Percentiles rank a stretch among this genome's conserved stretches.
These are phyloP conservation scores for Xylaria intraflava DNA, from an alignment of 495 filamentous ascomycete species.

Conservation along the genomic window DNA sequence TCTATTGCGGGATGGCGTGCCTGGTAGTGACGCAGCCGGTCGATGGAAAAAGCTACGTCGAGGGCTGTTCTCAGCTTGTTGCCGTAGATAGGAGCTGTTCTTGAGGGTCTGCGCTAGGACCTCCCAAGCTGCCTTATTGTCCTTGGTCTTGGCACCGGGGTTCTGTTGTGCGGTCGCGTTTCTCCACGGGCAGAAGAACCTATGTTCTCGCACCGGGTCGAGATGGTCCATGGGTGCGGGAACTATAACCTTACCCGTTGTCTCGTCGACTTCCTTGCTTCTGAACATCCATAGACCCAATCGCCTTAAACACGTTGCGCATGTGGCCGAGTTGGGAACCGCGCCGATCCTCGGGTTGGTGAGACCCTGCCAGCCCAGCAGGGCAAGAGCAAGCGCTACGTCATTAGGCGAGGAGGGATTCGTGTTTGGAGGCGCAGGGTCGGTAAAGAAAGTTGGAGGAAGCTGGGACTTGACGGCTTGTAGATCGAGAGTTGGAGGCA, in stretches of 20 bases:
- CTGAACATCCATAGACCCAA: slow-evolving; percentile 94
- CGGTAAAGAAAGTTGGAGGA: slow-evolving; percentile 39
- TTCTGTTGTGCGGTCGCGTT: slow-evolving; percentile 53
- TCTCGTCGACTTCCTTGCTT: slow-evolving; percentile 43
- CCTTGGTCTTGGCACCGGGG: slow-evolving; percentile 25
- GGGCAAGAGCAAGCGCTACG: slow-evolving; percentile 64
- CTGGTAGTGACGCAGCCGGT: slow-evolving; percentile 18
- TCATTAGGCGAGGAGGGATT: slow-evolving; percentile 44
- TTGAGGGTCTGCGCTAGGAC: slow-evolving; percentile 37
- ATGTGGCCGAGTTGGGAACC: slow-evolving; percentile 63
- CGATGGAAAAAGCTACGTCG: slow-evolving; percentile 17
- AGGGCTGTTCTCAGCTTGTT: slow-evolving; percentile 19
- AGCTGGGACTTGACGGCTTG: slow-evolving; percentile 45
- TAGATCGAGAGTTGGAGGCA: slow-evolving; percentile 39
- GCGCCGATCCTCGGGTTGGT: slow-evolving; percentile 51
- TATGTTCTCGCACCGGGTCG: slow-evolving; percentile 62
- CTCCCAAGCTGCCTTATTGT: slow-evolving; percentile 39
- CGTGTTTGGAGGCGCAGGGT: slow-evolving; percentile 29
- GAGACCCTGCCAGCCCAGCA: slow-evolving; percentile 81
- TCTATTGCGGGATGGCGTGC: slow-evolving; percentile 13
- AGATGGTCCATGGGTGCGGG: slow-evolving; percentile 56
- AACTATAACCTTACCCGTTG: slow-evolving; percentile 42
- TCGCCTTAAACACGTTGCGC: slow-evolving; percentile 77
- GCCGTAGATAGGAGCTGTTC: slow-evolving; percentile 39
- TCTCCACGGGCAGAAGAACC: slow-evolving; percentile 79